Evolutionary conservation across 495 filamentous ascomycete species (phyloP).

Genomic region (Chaetomidium leptoderma): DNA sequence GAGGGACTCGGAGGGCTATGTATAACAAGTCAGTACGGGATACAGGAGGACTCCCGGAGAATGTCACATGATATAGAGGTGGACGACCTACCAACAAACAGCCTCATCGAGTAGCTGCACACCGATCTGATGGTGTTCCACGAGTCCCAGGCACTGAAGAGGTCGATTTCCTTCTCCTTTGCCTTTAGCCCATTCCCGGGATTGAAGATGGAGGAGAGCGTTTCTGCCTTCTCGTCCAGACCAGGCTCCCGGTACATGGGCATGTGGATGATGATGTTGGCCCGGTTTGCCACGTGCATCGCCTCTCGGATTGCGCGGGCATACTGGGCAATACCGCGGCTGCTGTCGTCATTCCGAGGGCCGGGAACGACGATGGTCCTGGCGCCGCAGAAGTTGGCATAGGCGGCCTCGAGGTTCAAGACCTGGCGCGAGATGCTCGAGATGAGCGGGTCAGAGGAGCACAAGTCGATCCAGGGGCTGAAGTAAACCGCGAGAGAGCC

Average conservation of each 20-base stretch:
- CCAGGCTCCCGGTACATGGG: slow-evolving; percentile 64
- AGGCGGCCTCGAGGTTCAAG: slow-evolving; percentile 82
- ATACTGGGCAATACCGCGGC: slow-evolving; percentile 59
- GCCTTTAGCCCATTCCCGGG: slow-evolving; percentile 17
- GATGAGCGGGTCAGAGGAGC: slow-evolving; percentile 74
- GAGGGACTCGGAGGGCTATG: slow-evolving; percentile 72
- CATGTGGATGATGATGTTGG: slow-evolving; percentile 75
- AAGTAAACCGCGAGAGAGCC: slow-evolving; percentile 66
- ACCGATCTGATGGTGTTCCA: slow-evolving; percentile 84
- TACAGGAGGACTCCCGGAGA: too few species aligned
- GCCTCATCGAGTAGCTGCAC: slow-evolving; percentile 77
- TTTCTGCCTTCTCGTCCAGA: slow-evolving; percentile 38
- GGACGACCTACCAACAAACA: slow-evolving; percentile 74
- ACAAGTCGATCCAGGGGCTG: slow-evolving; percentile 87
- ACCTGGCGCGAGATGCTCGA: slow-evolving; percentile 82
- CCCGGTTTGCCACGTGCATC: slow-evolving; percentile 63
- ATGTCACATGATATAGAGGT: too few species aligned
- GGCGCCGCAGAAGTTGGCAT: slow-evolving; percentile 90
- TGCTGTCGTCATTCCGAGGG: slow-evolving; percentile 51
- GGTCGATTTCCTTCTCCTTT: slow-evolving; percentile 47
- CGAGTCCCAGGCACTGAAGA: slow-evolving; percentile 81
- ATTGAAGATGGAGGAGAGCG: slow-evolving; percentile 35
- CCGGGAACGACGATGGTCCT: slow-evolving; percentile 77
- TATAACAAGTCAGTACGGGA: slow-evolving; percentile 3
- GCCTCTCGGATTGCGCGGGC: slow-evolving; percentile 81